Evolutionary conservation across 2,329 filamentous ascomycete genomes (phyloP).

Genomic region (Rutstroemia sp.): DNA sequence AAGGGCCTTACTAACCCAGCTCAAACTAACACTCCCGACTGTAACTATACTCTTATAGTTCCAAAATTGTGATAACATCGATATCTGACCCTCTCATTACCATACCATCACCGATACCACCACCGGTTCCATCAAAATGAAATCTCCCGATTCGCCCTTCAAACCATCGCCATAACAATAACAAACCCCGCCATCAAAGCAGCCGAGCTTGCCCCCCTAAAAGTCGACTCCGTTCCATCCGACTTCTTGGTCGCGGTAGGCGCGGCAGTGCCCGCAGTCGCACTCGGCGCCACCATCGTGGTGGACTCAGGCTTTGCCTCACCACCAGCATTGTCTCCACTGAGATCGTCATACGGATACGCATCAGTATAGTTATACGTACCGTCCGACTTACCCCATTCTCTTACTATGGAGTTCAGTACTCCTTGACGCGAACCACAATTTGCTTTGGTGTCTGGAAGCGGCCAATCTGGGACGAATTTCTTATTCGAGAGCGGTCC

Average conservation of each 20-base stretch:
- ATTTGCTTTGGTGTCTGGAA: conserved; percentile 16
- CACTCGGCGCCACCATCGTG: neutral
- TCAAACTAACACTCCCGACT: too few relatives aligned
- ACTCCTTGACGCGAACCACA: conserved; percentile 15
- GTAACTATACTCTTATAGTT: too few relatives aligned
- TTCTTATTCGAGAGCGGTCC: conserved; percentile 28
- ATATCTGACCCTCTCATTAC: neutral
- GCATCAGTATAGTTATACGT: conserved; percentile 17
- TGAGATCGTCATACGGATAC: conserved; percentile 17
- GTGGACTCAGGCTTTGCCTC: neutral
- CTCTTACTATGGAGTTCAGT: conserved; percentile 10
- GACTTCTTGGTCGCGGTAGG: neutral
- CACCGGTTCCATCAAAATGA: neutral
- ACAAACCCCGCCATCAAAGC: conserved; percentile 3
- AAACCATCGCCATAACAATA: conserved; percentile 3
- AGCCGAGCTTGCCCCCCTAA: neutral
- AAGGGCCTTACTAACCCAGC: too few relatives aligned
- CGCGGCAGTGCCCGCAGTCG: neutral
- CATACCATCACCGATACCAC: neutral
- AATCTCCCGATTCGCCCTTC: neutral
- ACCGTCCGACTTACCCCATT: conserved; percentile 13
- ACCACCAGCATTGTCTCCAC: conserved; percentile 12
- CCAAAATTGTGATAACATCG: too few relatives aligned
- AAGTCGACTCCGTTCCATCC: neutral
- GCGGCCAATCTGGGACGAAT: conserved; percentile 18